Conservation (phyloP, 2,329 filamentous ascomycete species). For the Botrytis medusae region DNA sequence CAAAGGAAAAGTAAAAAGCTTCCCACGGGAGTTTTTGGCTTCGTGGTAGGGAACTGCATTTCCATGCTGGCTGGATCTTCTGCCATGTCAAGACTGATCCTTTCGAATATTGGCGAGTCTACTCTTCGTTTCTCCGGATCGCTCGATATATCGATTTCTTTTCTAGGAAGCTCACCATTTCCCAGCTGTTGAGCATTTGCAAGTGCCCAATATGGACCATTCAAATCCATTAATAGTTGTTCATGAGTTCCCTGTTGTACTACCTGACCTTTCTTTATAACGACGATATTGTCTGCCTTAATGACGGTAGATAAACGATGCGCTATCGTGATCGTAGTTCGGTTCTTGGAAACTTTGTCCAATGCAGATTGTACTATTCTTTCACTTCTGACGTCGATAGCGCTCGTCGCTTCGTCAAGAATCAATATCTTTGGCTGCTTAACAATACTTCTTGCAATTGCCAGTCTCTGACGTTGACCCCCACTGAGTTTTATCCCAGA, state of each 20-base stretch:
- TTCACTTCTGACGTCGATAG: conserved; percentile 82
- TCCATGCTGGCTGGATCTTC: neutral
- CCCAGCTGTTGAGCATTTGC: conserved; percentile 60
- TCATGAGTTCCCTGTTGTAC: conserved; percentile 76
- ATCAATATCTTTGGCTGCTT: conserved; percentile 57
- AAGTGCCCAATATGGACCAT: conserved; percentile 65
- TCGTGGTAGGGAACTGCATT: neutral
- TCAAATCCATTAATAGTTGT: conserved; percentile 56
- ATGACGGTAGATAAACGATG: conserved; percentile 86
- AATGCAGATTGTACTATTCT: conserved; percentile 86
- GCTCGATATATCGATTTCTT: neutral
- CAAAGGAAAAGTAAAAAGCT: conserved; percentile 34
- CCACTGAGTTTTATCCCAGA: conserved; percentile 75
- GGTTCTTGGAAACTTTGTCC: conserved; percentile 74
- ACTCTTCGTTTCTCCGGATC: neutral
- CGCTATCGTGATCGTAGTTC: conserved; percentile 91
- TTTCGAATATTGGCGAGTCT: conserved; percentile 6
- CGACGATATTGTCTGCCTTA: conserved; percentile 85
- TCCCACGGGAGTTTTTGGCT: neutral
- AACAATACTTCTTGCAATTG: conserved; percentile 62
- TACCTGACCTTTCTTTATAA: conserved; percentile 71
- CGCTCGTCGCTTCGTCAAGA: conserved; percentile 61
- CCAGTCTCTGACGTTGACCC: conserved; percentile 71
- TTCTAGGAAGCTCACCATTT: neutral
- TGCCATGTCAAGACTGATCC: conserved; percentile 1